Conservation (phyloP, 2,329 filamentous ascomycete species). For the Talaromyces islandicus region DNA sequence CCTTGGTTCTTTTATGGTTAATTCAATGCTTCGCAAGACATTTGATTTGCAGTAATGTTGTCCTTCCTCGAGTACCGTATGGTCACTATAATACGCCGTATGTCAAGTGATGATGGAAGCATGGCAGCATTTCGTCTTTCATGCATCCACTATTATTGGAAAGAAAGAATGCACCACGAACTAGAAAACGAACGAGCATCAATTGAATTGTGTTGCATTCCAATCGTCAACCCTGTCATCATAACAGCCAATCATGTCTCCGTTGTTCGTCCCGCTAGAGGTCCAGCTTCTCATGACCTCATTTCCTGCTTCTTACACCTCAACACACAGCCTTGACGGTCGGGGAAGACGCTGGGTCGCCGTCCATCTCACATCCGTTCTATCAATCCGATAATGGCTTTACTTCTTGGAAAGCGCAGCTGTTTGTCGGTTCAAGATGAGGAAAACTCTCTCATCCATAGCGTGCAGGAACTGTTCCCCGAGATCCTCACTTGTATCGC, state of each 20-base stretch:
- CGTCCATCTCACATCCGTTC: not conserved
- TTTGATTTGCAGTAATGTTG: not conserved
- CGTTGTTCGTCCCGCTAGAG: not conserved
- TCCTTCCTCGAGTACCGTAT: too few species aligned
- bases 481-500: constrained; percentile 16
- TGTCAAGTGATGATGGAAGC: not conserved
- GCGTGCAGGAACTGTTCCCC: constrained; percentile 14
- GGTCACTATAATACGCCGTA: not conserved
- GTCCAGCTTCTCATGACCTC: not conserved
- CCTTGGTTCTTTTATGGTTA: not conserved
- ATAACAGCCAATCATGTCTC: too few species aligned
- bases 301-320: not conserved
- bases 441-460: not conserved
- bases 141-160: not conserved
- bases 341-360: not conserved
- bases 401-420: not conserved
- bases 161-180: not conserved
- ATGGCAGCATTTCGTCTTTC: not conserved
- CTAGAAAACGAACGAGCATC: too few species aligned
- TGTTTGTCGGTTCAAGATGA: not conserved
- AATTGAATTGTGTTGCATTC: too few species aligned
- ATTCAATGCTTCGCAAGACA: not conserved
- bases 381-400: not conserved
- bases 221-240: too few species aligned
- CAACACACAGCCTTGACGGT: not conserved